Evolutionary conservation across 2,329 filamentous ascomycete genomes (phyloP).

Genomic region (Aspergillus sp.): DNA sequence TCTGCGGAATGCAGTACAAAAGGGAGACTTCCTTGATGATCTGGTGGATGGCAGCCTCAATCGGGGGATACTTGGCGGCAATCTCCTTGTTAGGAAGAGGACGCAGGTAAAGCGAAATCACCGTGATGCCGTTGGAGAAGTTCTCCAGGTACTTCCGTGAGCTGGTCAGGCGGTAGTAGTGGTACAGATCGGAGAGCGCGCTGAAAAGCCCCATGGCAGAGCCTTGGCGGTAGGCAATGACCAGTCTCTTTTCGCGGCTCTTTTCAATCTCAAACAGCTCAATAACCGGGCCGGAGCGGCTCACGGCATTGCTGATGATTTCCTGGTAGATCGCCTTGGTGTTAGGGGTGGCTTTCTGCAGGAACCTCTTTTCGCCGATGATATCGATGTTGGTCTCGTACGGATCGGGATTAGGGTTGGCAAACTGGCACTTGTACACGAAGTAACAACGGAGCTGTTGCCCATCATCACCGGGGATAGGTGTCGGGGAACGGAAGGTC

Average conservation of each 20-base stretch:
- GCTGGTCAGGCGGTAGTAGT: slow-evolving; percentile 96
- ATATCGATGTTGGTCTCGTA: slow-evolving; percentile 86
- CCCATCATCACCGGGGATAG: slow-evolving; percentile 71
- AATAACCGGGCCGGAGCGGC: slow-evolving; percentile 88
- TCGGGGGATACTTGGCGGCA: slow-evolving; percentile 66
- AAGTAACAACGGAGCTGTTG: slow-evolving; percentile 96
- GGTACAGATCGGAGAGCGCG: slow-evolving; percentile 91
- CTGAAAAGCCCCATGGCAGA: slow-evolving; percentile 94
- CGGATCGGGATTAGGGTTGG: slow-evolving; percentile 68
- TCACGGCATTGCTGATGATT: slow-evolving; percentile 82
- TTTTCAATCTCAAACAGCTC: slow-evolving; percentile 96
- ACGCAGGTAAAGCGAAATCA: slow-evolving; percentile 93
- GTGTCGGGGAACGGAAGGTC: slow-evolving; percentile 89
- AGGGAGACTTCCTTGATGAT: slow-evolving; percentile 98
- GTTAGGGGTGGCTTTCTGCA: slow-evolving; percentile 93
- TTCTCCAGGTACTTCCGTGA: slow-evolving; percentile 98
- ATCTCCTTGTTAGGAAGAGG: slow-evolving; percentile 64
- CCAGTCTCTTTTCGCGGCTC: slow-evolving; percentile 86
- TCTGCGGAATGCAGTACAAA: slow-evolving; percentile 95
- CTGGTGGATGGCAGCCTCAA: slow-evolving; percentile 94
- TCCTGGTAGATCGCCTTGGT: slow-evolving; percentile 95
- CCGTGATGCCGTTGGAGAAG: slow-evolving; percentile 96
- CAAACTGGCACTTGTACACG: slow-evolving; percentile 94
- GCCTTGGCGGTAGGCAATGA: slow-evolving; percentile 90
- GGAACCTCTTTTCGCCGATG: slow-evolving; percentile 89